These are phyloP conservation scores for Esteya vermicola DNA, from an alignment of 2,329 filamentous ascomycete species.

Conservation along the genomic window DNA sequence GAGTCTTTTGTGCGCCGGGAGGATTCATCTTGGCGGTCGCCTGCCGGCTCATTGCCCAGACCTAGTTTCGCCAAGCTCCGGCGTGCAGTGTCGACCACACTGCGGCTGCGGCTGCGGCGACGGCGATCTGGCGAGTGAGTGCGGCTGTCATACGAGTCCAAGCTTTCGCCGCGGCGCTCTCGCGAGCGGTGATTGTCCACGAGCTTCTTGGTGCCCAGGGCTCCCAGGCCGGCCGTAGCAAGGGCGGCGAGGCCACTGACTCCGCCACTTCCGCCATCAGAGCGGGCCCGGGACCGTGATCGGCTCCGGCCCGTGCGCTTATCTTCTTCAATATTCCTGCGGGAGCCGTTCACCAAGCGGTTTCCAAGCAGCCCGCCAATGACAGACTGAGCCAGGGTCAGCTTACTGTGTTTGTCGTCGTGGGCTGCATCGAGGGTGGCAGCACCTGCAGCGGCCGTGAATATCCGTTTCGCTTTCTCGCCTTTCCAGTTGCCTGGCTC, in stretches of 20 bases:
- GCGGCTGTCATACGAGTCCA: conserved; percentile 31
- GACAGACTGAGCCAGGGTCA: conserved; percentile 73
- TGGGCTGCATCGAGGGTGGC: conserved; percentile 73
- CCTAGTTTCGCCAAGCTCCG: conserved; percentile 48
- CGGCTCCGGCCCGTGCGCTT: conserved; percentile 47
- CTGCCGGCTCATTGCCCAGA: conserved; percentile 34
- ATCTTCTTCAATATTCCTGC: conserved; percentile 50
- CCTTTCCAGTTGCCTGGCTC: conserved; percentile 82
- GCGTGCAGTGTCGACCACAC: conserved; percentile 48
- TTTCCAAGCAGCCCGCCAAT: conserved; percentile 80
- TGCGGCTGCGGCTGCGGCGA: conserved; percentile 44
- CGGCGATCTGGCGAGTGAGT: conserved; percentile 24
- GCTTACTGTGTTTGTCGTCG: conserved; percentile 62
- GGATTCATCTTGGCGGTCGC: conserved; percentile 18
- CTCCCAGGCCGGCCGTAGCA: conserved; percentile 47
- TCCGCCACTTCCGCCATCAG: conserved; percentile 25
- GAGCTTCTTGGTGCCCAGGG: conserved; percentile 47
- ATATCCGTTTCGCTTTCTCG: conserved; percentile 78
- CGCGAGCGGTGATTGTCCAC: conserved; percentile 36
- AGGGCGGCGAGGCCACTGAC: conserved; percentile 44
- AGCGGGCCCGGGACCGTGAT: conserved; percentile 51
- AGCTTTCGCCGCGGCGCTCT: conserved; percentile 41
- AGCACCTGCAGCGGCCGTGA: conserved; percentile 76
- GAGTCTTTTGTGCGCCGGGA: conserved; percentile 15
- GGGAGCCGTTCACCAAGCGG: conserved; percentile 69